Conservation (phyloP, 2,329 filamentous ascomycete species). For the Alternaria postmessia region DNA sequence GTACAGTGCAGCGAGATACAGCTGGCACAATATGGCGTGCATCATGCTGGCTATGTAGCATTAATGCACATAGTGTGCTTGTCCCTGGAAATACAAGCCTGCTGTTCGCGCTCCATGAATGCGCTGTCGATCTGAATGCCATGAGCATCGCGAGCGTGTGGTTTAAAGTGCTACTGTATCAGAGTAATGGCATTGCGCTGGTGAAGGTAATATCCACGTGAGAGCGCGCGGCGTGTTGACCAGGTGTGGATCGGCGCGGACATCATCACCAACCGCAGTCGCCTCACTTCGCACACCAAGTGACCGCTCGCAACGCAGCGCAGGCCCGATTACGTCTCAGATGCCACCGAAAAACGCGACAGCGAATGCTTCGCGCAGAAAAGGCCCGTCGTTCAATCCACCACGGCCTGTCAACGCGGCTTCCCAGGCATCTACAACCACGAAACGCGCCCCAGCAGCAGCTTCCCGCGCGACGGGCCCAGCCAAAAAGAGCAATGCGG, state of each 20-base stretch:
- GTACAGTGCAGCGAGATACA: background rate
- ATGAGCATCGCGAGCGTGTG: background rate
- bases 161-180: background rate
- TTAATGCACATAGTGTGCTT: background rate
- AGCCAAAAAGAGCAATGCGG: conserved; percentile 29
- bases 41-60: background rate
- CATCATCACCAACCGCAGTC: conserved; percentile 6
- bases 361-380: conserved; percentile 33
- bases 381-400: conserved; percentile 49
- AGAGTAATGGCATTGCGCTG: background rate
- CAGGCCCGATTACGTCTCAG: background rate
- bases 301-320: conserved; percentile 3
- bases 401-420: conserved; percentile 45
- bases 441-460: conserved; percentile 31
- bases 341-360: conserved; percentile 41
- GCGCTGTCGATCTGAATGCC: background rate
- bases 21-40: background rate
- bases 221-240: conserved; percentile 14
- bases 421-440: conserved; percentile 27
- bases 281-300: background rate
- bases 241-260: background rate
- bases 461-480: conserved; percentile 8
- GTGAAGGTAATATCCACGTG: conserved; percentile 15
- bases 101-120: background rate
- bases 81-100: background rate